A percentile compares a stretch with the other conserved stretches of the same genome.
These are phyloP conservation scores for Nosema muscidifuracis DNA, from an alignment of 371 early-diverging fungal species.

Conservation along the genomic window DNA sequence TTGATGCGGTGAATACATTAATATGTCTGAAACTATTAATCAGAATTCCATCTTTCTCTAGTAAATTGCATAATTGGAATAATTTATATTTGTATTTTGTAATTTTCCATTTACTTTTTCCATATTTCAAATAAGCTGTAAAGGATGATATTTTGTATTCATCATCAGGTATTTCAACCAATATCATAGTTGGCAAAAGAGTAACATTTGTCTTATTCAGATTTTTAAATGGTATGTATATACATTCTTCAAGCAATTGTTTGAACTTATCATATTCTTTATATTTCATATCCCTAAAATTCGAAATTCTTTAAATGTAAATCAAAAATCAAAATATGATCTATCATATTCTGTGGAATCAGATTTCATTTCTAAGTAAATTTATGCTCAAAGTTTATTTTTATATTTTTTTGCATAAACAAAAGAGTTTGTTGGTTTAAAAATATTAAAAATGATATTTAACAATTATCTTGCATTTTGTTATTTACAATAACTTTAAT, in stretches of 20 bases:
- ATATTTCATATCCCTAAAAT: no score
- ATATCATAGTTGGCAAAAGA: not conserved
- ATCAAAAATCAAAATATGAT: no score
- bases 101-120: conserved; percentile 11
- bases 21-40: not conserved
- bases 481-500: no score
- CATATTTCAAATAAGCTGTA: conserved; percentile 10
- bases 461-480: no score
- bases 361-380: no score
- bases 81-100: not conserved
- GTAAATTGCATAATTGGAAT: not conserved
- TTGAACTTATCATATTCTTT: no score
- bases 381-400: no score
- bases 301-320: no score
- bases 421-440: no score
- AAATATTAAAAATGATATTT: no score
- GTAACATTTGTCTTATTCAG: not conserved
- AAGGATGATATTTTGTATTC: not conserved
- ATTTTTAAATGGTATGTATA: not conserved
- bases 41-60: not conserved
- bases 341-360: no score
- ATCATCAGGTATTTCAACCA: not conserved
- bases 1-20: not conserved
- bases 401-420: no score
- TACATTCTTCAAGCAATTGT: not conserved